These are phyloP conservation scores for Aechmea fasciata DNA, from an alignment of 176 grass and related monocot species.

Conservation along the genomic window DNA sequence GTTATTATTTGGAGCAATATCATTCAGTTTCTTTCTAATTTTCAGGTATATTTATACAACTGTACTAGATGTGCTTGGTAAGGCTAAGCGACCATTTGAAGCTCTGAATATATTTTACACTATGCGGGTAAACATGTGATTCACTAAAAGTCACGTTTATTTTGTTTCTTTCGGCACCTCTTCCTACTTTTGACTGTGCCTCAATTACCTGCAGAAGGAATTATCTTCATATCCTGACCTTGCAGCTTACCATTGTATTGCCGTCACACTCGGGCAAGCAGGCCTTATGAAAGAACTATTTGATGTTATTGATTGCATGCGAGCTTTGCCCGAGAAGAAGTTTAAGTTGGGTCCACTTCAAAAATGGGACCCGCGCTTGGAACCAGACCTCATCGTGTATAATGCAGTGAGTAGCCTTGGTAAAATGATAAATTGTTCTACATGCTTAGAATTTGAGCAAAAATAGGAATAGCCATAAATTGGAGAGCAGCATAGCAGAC, in stretches of 20 bases:
- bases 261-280: slow-evolving; percentile 80
- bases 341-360: slow-evolving; percentile 57
- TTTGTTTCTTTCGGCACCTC: slow-evolving; percentile 3
- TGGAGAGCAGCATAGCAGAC: not conserved
- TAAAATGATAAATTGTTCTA: not conserved
- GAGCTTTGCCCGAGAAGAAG: slow-evolving; percentile 57
- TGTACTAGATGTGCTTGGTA: slow-evolving; percentile 90
- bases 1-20: not conserved
- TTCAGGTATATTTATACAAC: slow-evolving; percentile 90
- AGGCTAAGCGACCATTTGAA: slow-evolving; percentile 79
- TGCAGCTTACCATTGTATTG: slow-evolving; percentile 89
- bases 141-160: not conserved
- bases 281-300: slow-evolving; percentile 96
- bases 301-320: slow-evolving; percentile 93
- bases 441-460: not conserved
- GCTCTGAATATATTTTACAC: slow-evolving; percentile 78
- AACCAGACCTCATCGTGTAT: slow-evolving; percentile 89
- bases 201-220: slow-evolving; percentile 58
- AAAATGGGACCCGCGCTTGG: slow-evolving; percentile 74
- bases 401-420: slow-evolving; percentile 53
- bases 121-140: slow-evolving; percentile 57
- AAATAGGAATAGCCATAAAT: not conserved
- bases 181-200: slow-evolving; percentile 16
- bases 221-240: slow-evolving; percentile 88
- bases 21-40: slow-evolving; percentile 7